Percentiles rank a stretch among this genome's conserved stretches.
These are phyloP conservation scores for Trichoderma oligosporum DNA, from an alignment of 2,329 filamentous ascomycete genomes.

Conservation along the genomic window DNA sequence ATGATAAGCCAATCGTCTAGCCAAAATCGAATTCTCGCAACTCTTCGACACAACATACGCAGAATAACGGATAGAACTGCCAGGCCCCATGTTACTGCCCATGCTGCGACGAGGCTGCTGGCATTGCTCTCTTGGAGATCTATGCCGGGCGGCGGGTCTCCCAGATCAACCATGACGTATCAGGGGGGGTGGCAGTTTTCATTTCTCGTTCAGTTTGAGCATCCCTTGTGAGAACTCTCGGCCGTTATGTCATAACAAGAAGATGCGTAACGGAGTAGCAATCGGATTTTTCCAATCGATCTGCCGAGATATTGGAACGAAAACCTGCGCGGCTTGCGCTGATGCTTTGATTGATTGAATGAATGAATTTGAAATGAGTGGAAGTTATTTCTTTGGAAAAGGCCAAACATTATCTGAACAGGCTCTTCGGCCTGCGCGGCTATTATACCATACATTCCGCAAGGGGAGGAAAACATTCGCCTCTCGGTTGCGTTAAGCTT, in stretches of 20 bases:
- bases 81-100: conserved; percentile 13
- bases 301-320: background rate
- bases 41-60: background rate
- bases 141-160: conserved; percentile 1
- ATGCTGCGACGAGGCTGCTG: background rate
- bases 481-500: conserved; percentile 1
- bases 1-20: conserved; percentile 21
- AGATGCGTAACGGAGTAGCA: background rate
- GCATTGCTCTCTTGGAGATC: background rate
- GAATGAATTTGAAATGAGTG: background rate
- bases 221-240: background rate
- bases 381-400: no score
- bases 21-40: conserved; percentile 2
- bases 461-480: background rate
- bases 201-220: background rate
- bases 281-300: background rate
- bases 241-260: background rate
- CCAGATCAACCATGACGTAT: background rate
- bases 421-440: conserved; percentile 8
- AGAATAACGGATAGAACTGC: conserved; percentile 1
- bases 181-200: background rate
- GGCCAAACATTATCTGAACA: no score
- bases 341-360: background rate
- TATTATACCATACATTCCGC: background rate
- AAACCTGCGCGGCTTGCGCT: background rate